Evolutionary conservation across 441 rosid genomes (phyloP).

Genomic region (Cnidoscolus chayamansa): DNA sequence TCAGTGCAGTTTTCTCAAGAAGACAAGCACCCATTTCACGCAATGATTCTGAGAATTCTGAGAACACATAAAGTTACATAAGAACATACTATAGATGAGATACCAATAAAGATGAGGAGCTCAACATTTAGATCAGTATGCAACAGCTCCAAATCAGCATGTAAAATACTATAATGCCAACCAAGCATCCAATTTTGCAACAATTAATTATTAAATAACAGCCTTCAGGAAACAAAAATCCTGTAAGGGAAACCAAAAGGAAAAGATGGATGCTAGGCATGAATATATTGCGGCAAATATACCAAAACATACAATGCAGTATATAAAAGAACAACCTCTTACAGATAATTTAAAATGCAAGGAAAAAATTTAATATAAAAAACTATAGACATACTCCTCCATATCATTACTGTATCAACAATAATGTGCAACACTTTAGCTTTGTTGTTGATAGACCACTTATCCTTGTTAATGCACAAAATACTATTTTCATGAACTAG

Average conservation of each 20-base stretch:
- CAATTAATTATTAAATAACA: not conserved
- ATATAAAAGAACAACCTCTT: not conserved
- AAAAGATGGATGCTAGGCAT: not conserved
- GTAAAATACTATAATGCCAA: too few relatives aligned
- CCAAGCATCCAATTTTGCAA: not conserved
- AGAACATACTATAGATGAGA: conserved; percentile 1
- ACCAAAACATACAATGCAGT: not conserved
- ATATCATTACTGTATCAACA: not conserved
- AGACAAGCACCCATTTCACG: conserved; percentile 93
- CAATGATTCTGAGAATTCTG: conserved; percentile 94
- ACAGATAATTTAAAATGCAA: not conserved
- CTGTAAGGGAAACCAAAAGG: not conserved
- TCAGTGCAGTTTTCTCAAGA: conserved; percentile 61
- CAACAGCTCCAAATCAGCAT: not conserved
- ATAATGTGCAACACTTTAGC: not conserved
- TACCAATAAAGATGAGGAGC: too few relatives aligned
- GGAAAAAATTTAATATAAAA: not conserved
- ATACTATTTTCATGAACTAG: not conserved
- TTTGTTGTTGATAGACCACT: too few relatives aligned
- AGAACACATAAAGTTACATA: conserved; percentile 17
- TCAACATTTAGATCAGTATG: not conserved
- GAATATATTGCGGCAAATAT: not conserved
- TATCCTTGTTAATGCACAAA: not conserved
- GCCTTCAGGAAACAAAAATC: not conserved
- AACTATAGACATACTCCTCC: not conserved